phyloP scores from a whole-genome alignment of 768 basidiomycete species.

The Russula griseocarnosa region DNA sequence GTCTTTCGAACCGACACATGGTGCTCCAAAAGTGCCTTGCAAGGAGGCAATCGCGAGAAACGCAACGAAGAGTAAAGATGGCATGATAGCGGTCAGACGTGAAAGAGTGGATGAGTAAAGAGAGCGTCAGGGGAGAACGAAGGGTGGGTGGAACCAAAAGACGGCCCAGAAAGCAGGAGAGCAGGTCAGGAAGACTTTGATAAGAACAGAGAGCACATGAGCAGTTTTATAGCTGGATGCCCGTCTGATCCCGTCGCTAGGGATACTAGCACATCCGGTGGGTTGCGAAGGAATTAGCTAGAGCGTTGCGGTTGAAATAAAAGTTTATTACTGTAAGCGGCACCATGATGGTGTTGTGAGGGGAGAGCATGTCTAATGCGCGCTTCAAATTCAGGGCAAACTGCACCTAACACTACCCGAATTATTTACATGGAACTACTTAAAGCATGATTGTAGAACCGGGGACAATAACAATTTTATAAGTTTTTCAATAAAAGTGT shows the following conservation, averaged over 20 bases:
- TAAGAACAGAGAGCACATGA: conserved; percentile 9
- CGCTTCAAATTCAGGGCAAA: no score
- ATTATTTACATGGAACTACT: no score
- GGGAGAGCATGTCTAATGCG: neutral
- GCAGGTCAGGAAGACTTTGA: conserved; percentile 21
- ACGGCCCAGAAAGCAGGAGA: conserved; percentile 29
- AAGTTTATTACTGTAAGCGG: no score
- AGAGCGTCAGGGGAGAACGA: conserved; percentile 27
- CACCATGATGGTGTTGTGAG: neutral
- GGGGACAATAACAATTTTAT: no score
- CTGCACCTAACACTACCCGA: no score
- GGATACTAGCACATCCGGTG: neutral
- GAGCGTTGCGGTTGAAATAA: no score
- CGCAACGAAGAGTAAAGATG: conserved; percentile 31
- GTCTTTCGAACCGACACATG: neutral
- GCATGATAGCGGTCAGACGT: conserved; percentile 23
- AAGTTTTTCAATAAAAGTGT: no score
- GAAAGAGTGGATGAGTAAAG: conserved; percentile 27
- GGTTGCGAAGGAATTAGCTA: neutral
- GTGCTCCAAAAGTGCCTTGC: conserved; percentile 19
- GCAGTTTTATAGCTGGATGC: neutral
- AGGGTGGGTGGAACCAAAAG: conserved; percentile 22
- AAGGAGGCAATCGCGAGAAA: conserved; percentile 21
- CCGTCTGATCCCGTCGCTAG: neutral
- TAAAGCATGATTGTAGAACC: no score